phyloP scores from a whole-genome alignment of 73 alveolate genomes.

The Tetrahymena borealis region DNA sequence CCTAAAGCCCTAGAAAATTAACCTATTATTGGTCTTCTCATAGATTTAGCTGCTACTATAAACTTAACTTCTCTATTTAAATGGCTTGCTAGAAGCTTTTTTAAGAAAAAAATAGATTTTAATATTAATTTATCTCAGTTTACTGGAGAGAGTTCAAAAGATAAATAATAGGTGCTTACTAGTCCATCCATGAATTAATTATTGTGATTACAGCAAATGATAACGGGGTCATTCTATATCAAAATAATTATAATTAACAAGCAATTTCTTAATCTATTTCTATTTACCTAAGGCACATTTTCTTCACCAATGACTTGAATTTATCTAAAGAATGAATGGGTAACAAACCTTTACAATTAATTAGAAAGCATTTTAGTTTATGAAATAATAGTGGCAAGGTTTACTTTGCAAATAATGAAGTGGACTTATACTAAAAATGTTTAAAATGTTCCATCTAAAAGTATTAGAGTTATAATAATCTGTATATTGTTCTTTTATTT shows the following conservation, averaged over 20 bases:
- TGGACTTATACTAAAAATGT: neutral
- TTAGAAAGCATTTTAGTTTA: neutral
- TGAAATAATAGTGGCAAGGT: neutral
- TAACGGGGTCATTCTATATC: slow-evolving; percentile 76
- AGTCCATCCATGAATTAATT: slow-evolving; percentile 92
- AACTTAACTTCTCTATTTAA: slow-evolving; percentile 51
- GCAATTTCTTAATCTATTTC: neutral
- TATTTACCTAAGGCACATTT: slow-evolving; percentile 27
- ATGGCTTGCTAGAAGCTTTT: slow-evolving; percentile 51
- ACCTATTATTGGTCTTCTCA: slow-evolving; percentile 63
- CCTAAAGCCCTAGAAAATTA: slow-evolving; percentile 63
- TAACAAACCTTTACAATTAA: neutral
- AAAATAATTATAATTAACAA: too few relatives aligned
- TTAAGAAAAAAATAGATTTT: slow-evolving; percentile 6
- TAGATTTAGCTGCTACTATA: slow-evolving; percentile 62
- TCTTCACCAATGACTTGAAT: slow-evolving; percentile 30
- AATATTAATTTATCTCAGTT: neutral
- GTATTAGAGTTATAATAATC: neutral
- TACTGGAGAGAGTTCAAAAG: neutral
- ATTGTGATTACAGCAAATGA: slow-evolving; percentile 92
- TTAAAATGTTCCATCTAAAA: neutral
- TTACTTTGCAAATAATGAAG: neutral
- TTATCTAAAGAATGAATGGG: slow-evolving; percentile 31
- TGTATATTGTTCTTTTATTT: neutral
- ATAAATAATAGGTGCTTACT: slow-evolving; percentile 10